Evolutionary conservation across 1,284 basidiomycete species (phyloP).

Genomic region (Filobasidium uniguttulatum): DNA sequence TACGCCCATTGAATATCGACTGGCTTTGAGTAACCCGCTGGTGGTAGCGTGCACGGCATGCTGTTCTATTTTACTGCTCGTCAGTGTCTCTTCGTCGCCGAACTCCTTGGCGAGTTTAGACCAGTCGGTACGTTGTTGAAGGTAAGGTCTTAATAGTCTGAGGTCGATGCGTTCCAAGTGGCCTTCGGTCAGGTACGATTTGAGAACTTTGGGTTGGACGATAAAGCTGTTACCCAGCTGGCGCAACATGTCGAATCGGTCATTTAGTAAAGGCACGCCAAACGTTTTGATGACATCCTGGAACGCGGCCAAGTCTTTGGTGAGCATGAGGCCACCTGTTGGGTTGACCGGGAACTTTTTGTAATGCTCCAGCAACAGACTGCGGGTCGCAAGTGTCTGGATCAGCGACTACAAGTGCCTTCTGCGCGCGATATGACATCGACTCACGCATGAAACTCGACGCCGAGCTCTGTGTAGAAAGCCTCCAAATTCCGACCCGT

Average conservation of each 20-base stretch:
- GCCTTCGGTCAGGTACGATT: slow-evolving; percentile 81
- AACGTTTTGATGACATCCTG: slow-evolving; percentile 81
- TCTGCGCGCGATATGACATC: neutral
- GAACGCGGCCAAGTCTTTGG: slow-evolving; percentile 93
- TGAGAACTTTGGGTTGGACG: slow-evolving; percentile 79
- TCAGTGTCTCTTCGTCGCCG: slow-evolving; percentile 26
- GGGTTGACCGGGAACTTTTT: slow-evolving; percentile 94
- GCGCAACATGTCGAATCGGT: slow-evolving; percentile 96
- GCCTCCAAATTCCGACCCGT: slow-evolving; percentile 84
- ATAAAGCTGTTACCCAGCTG: slow-evolving; percentile 96
- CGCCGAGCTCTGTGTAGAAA: slow-evolving; percentile 85
- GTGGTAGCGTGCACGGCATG: slow-evolving; percentile 9
- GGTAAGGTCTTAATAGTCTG: slow-evolving; percentile 73
- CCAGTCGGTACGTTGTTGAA: slow-evolving; percentile 77
- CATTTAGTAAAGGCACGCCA: slow-evolving; percentile 65
- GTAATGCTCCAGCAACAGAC: slow-evolving; percentile 83
- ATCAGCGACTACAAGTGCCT: neutral
- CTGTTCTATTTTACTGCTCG: slow-evolving; percentile 7
- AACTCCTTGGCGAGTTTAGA: slow-evolving; percentile 27
- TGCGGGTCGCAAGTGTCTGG: slow-evolving; percentile 27
- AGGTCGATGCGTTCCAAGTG: slow-evolving; percentile 85
- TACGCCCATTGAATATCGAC: slow-evolving; percentile 27
- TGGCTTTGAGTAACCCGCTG: slow-evolving; percentile 11
- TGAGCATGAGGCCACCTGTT: slow-evolving; percentile 92
- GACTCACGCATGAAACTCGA: slow-evolving; percentile 73